Conservation (phyloP, 2,329 filamentous ascomycete genomes). For the Fusarium subglutinans region DNA sequence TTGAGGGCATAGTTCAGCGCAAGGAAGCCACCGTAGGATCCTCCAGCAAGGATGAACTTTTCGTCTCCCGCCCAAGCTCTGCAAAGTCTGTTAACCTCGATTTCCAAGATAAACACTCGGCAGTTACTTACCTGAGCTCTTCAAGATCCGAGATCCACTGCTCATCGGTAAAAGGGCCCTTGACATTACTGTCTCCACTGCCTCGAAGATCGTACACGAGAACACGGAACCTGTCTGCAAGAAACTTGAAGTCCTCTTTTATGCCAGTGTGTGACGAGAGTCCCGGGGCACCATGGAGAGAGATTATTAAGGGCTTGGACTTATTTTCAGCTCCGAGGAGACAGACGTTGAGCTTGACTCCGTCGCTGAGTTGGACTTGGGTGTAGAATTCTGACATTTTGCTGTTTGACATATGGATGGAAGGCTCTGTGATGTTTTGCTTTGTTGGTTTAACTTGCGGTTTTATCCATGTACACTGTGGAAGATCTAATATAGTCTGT, state of each 20-base stretch:
- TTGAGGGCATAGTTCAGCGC: not conserved
- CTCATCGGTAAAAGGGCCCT: constrained; percentile 7
- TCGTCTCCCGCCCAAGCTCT: constrained; percentile 5
- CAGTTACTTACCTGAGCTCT: not conserved
- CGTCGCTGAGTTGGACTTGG: constrained; percentile 5
- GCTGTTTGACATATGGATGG: not conserved
- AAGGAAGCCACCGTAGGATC: constrained; percentile 9
- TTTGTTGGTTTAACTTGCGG: accelerated
- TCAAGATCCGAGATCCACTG: constrained; percentile 3
- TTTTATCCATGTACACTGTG: accelerated
- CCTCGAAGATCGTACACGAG: constrained; percentile 13
- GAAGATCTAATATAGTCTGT: not conserved
- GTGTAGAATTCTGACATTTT: not conserved
- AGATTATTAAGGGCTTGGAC: not conserved
- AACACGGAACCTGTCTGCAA: not conserved
- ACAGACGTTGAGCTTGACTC: constrained; percentile 5
- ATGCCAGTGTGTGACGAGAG: not conserved
- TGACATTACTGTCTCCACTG: not conserved
- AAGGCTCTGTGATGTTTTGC: not conserved
- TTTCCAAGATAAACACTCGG: accelerated
- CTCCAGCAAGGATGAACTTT: constrained; percentile 8
- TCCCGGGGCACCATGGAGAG: constrained; percentile 3
- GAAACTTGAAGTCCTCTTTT: constrained; percentile 2
- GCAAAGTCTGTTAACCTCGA: accelerated
- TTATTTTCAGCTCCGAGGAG: constrained; percentile 12